Evolutionary conservation across 805 yeast species (phyloP).

Genomic region (Yamadazyma olivae): DNA sequence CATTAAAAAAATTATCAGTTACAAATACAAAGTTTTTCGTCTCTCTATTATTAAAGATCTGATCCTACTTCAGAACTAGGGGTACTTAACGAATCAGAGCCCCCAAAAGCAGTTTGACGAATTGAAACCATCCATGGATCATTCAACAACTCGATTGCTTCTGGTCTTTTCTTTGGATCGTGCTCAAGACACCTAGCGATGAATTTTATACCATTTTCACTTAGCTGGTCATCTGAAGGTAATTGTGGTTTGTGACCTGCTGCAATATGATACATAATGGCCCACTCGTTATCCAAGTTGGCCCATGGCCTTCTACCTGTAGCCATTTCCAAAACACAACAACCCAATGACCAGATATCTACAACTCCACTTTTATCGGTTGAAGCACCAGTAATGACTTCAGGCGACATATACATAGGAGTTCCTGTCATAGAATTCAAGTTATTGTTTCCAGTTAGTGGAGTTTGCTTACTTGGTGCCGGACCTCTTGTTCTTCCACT

Average conservation of each 20-base stretch:
- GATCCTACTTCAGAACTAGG: conserved; percentile 39
- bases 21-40: too few species aligned
- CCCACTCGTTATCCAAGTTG: conserved; percentile 94
- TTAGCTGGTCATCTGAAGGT: conserved; percentile 75
- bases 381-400: conserved; percentile 77
- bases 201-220: conserved; percentile 69
- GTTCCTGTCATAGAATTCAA: conserved; percentile 77
- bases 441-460: conserved; percentile 19
- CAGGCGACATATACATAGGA: conserved; percentile 99
- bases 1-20: too few species aligned
- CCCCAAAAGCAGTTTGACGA: conserved; percentile 63
- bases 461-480: conserved; percentile 12
- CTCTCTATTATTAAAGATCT: too few species aligned
- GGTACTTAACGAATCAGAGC: conserved; percentile 29
- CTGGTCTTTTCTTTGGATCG: conserved; percentile 75
- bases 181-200: conserved; percentile 74
- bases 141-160: conserved; percentile 78
- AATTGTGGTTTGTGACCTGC: conserved; percentile 89
- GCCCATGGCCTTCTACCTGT: conserved; percentile 98
- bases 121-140: conserved; percentile 89
- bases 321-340: conserved; percentile 94
- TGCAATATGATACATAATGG: conserved; percentile 97
- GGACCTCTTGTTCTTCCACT: conserved; percentile 44
- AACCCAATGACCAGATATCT: conserved; percentile 97
- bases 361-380: conserved; percentile 60